Conservation (phyloP, 441 rosid genomes). For the Jatropha multifida region DNA sequence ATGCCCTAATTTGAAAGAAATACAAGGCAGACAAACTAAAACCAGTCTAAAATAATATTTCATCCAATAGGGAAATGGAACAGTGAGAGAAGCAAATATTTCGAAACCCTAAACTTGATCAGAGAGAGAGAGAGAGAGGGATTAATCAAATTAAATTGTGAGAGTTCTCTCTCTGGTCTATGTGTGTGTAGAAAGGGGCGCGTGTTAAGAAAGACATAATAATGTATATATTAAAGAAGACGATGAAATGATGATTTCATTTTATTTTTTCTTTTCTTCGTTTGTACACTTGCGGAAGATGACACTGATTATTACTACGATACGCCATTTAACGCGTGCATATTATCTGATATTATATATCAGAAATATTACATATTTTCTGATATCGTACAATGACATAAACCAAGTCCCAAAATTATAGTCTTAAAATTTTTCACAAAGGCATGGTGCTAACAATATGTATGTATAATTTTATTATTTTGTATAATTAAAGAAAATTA, state of each 20-base stretch:
- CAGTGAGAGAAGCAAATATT: neutral
- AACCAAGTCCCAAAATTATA: too few species aligned
- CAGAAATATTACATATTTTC: too few species aligned
- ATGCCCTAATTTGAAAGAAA: neutral
- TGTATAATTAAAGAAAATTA: too few species aligned
- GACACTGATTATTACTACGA: conserved; percentile 5
- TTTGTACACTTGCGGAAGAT: neutral
- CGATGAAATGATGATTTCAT: neutral
- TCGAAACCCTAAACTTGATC: conserved; percentile 8
- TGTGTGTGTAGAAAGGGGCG: neutral
- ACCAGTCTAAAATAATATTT: neutral
- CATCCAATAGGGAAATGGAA: neutral
- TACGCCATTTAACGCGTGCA: neutral
- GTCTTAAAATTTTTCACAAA: too few species aligned
- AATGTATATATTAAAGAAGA: neutral
- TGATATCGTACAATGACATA: too few species aligned
- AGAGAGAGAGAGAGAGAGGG: neutral
- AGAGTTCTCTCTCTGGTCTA: neutral
- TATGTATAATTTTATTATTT: too few species aligned
- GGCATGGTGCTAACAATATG: too few species aligned
- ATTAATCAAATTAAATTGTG: neutral
- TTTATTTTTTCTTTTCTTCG: neutral
- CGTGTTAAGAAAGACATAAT: conserved; percentile 1
- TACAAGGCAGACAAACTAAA: neutral
- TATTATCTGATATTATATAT: too few species aligned